phyloP scores from a whole-genome alignment of 257 asterid species.

The Jaltomata sinuosa region DNA sequence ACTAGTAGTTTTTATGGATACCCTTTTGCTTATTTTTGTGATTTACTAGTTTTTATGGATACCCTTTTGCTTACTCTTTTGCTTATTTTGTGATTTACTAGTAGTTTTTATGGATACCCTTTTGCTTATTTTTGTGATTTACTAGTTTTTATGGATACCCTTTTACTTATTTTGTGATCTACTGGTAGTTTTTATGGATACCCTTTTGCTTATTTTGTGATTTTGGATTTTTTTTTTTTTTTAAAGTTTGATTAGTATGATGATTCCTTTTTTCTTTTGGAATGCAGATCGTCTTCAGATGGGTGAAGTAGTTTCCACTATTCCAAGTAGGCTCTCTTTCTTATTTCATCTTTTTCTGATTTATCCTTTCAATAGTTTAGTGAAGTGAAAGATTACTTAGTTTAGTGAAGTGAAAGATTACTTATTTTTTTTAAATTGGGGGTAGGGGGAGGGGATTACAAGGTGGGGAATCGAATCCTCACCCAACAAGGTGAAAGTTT shows the following conservation, averaged over 20 bases:
- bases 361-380: not conserved
- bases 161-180: not conserved
- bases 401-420: too few species aligned
- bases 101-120: not conserved
- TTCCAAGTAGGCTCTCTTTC: conserved; percentile 58
- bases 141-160: too few species aligned
- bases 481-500: too few species aligned
- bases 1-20: too few species aligned
- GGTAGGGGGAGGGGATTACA: too few species aligned
- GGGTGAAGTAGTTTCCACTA: conserved; percentile 98
- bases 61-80: too few species aligned
- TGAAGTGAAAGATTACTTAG: not conserved
- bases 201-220: not conserved
- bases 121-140: not conserved
- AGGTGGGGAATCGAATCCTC: too few species aligned
- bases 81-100: not conserved
- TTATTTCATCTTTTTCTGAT: not conserved
- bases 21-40: too few species aligned
- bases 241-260: not conserved
- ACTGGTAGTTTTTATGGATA: not conserved
- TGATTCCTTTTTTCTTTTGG: not conserved
- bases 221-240: too few species aligned
- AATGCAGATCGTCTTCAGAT: conserved; percentile 90
- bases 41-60: not conserved
- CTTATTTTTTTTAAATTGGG: too few species aligned